These are phyloP conservation scores for Penicillium brevicompactum DNA, from an alignment of 2,329 filamentous ascomycete genomes.

Conservation along the genomic window DNA sequence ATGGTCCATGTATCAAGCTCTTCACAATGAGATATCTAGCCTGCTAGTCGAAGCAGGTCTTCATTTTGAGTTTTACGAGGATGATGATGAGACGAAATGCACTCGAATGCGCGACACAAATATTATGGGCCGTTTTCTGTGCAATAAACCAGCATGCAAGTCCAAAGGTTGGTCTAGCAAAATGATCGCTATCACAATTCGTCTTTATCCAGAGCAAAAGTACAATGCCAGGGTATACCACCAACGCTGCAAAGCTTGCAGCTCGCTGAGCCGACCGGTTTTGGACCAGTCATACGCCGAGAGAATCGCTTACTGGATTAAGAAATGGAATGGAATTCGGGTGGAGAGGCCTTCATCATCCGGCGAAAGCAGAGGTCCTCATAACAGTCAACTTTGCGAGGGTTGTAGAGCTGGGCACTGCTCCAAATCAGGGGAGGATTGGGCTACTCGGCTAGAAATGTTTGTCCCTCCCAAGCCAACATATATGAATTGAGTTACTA, in stretches of 20 bases:
- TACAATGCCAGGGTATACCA: conserved; percentile 52
- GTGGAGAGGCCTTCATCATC: conserved; percentile 22
- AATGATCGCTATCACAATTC: conserved; percentile 46
- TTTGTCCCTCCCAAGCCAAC: not conserved
- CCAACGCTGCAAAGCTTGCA: conserved; percentile 44
- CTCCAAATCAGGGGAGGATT: not conserved
- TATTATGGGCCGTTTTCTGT: conserved; percentile 47
- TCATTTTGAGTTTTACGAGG: conserved; percentile 34
- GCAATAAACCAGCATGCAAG: conserved; percentile 35
- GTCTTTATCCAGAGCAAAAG: conserved; percentile 38
- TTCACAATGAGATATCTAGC: conserved; percentile 34
- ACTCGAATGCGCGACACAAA: conserved; percentile 40
- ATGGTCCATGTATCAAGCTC: conserved; percentile 39
- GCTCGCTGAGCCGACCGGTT: conserved; percentile 33
- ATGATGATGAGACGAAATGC: conserved; percentile 28
- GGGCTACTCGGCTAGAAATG: not conserved
- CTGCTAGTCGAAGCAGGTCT: conserved; percentile 34
- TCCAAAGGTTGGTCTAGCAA: conserved; percentile 44
- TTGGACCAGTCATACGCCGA: conserved; percentile 46
- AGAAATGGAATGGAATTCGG: conserved; percentile 43
- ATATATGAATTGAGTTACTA: too few relatives aligned
- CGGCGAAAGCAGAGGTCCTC: conserved; percentile 26
- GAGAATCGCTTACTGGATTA: conserved; percentile 46
- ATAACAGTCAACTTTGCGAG: conserved; percentile 33
- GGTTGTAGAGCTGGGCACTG: conserved; percentile 33